Evolutionary conservation across 345 rosid species (phyloP), one percentile per base, ranked within the genome.

Genomic region (Diplotaxis tenuifolia): DNA sequence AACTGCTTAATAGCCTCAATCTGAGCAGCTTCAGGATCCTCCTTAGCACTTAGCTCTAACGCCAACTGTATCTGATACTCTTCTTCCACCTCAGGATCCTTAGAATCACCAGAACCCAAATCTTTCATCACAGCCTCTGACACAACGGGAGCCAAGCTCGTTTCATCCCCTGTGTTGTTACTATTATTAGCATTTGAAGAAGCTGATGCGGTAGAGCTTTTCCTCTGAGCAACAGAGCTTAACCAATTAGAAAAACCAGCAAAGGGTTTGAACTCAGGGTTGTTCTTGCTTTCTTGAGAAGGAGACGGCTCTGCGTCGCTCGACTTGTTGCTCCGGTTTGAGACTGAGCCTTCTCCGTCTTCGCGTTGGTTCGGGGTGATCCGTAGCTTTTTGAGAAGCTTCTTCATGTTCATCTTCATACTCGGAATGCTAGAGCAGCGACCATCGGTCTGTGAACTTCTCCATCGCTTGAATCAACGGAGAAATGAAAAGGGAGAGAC

Each of bases 21-120:
- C 78, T 93, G 98, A 82, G 89, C 91, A 22, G 98, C 97, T 79
- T 93, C 98, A 63, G 98, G 98, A 82, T 93, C 98, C 86, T 93
- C 98, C 76, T 82, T 93, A 7, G 96, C 96, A 83, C 98, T 93
- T 83, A 93, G 72, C 81, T 93, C 96, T 70, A 93, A 66, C 77
- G 98, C 98, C 82, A 88, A 42, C 79, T 93, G 96, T 78, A 91
- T 89, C 79, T 93, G 98, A 83, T 84, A 91, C 79, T 91, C 96
- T 78, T 93, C 98, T 72, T 93, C 98, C 62, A 87, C 53, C 78
- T 86, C 95, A 31, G 96, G 91, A 87, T 89, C 94, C 78, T 85
- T 88, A 0, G 90, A 81, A 63, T 85, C 55, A 38, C 63, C 72
- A 29, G 90, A 86, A 74, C 78, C 91, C 8, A 88, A 85, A 80